phyloP scores from a whole-genome alignment of 164 flowering plant genomes.

The Umbilicus rupestris region DNA sequence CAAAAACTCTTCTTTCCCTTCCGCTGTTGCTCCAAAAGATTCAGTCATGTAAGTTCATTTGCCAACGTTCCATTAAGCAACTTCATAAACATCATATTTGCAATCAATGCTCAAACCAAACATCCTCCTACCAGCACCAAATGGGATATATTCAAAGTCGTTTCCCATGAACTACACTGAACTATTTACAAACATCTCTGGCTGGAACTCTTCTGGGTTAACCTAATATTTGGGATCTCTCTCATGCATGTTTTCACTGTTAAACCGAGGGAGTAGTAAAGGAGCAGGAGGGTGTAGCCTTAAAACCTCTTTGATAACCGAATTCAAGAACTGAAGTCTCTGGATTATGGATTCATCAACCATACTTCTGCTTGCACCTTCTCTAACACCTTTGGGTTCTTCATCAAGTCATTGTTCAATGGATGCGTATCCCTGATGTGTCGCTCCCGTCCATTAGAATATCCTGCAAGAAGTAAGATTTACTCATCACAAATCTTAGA shows the following conservation, averaged over 20 bases:
- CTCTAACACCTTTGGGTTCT: background rate
- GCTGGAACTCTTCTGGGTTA: background rate
- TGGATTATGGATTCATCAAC: background rate
- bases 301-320: slow-evolving; percentile 8
- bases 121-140: slow-evolving; percentile 3
- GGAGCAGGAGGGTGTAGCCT: slow-evolving; percentile 3
- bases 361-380: background rate
- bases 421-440: background rate
- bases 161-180: background rate
- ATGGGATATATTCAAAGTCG: background rate
- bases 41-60: slow-evolving; percentile 5
- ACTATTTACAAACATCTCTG: background rate
- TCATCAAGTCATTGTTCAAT: slow-evolving; percentile 3
- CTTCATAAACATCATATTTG: background rate
- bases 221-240: background rate
- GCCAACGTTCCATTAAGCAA: background rate
- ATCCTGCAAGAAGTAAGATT: background rate
- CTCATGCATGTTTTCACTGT: background rate
- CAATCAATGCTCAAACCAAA: background rate
- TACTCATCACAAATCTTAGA: background rate
- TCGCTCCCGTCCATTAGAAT: background rate
- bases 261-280: background rate
- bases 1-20: background rate
- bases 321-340: background rate
- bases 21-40: background rate